Conservation (phyloP, 257 asterid species). For the Catharanthus roseus region DNA sequence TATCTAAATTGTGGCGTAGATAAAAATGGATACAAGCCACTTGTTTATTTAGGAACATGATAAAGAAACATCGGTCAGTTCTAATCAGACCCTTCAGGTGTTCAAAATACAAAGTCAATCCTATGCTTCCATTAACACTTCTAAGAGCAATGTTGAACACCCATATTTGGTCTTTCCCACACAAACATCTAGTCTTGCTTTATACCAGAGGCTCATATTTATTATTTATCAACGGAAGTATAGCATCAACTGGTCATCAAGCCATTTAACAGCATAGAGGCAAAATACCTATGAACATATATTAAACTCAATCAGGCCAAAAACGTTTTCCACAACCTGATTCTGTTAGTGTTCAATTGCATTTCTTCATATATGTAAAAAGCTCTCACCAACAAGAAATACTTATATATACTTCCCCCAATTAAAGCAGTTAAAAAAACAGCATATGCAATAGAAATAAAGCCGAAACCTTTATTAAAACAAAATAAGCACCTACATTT, state of each 20-base stretch:
- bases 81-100: not conserved
- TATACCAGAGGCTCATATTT: not conserved
- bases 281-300: not conserved
- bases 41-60: not conserved
- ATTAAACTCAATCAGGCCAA: not conserved
- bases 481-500: conserved; percentile 36
- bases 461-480: not conserved
- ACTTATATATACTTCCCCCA: not conserved
- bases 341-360: not conserved
- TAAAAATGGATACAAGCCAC: not conserved
- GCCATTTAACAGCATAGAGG: not conserved
- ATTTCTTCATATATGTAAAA: not conserved
- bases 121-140: not conserved
- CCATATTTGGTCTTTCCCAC: too few relatives aligned
- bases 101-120: not conserved
- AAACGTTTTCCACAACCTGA: not conserved
- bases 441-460: not conserved
- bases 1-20: not conserved
- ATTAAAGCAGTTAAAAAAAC: not conserved
- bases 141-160: too few relatives aligned
- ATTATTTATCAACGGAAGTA: not conserved
- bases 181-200: too few relatives aligned
- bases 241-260: not conserved
- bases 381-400: not conserved
- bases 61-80: too few relatives aligned